Base-by-base conservation (phyloP, 768 basidiomycete genomes). In the Rhizopogon vulgaris region DNA sequence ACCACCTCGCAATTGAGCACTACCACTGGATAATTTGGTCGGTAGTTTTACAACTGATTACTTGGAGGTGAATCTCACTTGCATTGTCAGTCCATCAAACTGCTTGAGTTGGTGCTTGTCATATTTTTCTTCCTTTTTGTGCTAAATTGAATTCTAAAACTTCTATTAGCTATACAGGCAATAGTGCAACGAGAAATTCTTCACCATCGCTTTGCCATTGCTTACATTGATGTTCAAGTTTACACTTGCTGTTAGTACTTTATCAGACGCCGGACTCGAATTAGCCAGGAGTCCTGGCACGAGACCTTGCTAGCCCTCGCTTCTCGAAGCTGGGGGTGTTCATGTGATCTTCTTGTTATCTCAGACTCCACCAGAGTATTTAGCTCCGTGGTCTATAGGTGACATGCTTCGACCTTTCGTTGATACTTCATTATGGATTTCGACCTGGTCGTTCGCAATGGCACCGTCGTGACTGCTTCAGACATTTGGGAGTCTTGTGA, bases 401-500 rank as follows among this genome's bases (percentile, higher is more conserved):
- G 15, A 3, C 27, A 43, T 28, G n/a, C 10, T 28, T 42, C 27
- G 25, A 17, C 27, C 41, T 43, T 43, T 43, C 24, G 10, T 30
- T 50, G 30, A 34, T 30, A 25, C 30, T 27, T 25, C 17, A 38
- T 3, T 9, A 56, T 56, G 55, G 48, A 52, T 45, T 57, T 57
- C 14, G 56, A 56, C 38, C 39, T 48, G 3, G 41, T 57, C 22
- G 17, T 57, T 12, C 55, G 55, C 9, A 56, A 57, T 25, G 56
- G 55, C 18, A 52, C 56, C 22, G 39, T 57, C 12, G 56, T 57
- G 9, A 57, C 56, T 17, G 56, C 56, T 10, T 56, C 56, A 12
- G 56, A 56, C 27, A 49, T 52, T 8, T 47, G 49, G 49, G 52
- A 53, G 48, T 25, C 43, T 22, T 57, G 56, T 43, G 69, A 70